A percentile compares a stretch with the other conserved stretches of the same genome.
These are phyloP conservation scores for Xylariaceae sp. DNA, from an alignment of 2,329 filamentous ascomycete genomes.

Conservation along the genomic window DNA sequence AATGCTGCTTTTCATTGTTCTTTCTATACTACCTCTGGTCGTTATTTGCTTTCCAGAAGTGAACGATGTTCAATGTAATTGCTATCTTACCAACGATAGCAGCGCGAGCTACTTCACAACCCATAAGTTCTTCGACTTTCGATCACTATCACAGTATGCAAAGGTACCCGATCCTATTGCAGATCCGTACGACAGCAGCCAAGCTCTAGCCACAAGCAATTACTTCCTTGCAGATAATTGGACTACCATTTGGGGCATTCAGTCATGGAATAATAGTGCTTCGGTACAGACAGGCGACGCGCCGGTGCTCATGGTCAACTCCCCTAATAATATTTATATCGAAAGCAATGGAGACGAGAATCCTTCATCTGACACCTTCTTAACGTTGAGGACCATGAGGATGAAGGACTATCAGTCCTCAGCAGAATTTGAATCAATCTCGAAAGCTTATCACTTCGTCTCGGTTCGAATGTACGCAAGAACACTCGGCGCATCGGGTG, in stretches of 20 bases:
- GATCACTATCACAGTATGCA: conserved; percentile 48
- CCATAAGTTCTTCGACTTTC: conserved; percentile 59
- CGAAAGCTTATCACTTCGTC: conserved; percentile 45
- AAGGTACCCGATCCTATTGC: conserved; percentile 38
- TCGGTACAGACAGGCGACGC: conserved; percentile 38
- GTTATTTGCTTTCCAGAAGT: conserved; percentile 34
- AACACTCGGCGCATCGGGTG: conserved; percentile 54
- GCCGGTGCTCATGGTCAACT: conserved; percentile 46
- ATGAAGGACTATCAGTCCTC: conserved; percentile 52
- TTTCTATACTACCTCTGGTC: conserved; percentile 22
- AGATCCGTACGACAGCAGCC: conserved; percentile 37
- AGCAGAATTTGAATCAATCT: conserved; percentile 53
- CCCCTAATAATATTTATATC: conserved; percentile 52
- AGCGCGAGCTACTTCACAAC: conserved; percentile 50
- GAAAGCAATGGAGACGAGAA: conserved; percentile 46
- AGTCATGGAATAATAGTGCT: conserved; percentile 46
- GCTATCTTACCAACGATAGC: conserved; percentile 55
- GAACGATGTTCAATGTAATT: conserved; percentile 46
- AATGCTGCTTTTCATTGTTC: conserved; percentile 26
- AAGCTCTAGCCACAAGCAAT: conserved; percentile 38
- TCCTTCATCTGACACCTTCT: conserved; percentile 48
- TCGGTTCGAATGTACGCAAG: conserved; percentile 59
- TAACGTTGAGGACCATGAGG: conserved; percentile 55
- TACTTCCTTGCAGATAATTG: conserved; percentile 42
- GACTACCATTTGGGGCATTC: conserved; percentile 41